These are phyloP conservation scores for Cercospora sojina DNA, from an alignment of 2,329 filamentous ascomycete genomes.

Conservation along the genomic window DNA sequence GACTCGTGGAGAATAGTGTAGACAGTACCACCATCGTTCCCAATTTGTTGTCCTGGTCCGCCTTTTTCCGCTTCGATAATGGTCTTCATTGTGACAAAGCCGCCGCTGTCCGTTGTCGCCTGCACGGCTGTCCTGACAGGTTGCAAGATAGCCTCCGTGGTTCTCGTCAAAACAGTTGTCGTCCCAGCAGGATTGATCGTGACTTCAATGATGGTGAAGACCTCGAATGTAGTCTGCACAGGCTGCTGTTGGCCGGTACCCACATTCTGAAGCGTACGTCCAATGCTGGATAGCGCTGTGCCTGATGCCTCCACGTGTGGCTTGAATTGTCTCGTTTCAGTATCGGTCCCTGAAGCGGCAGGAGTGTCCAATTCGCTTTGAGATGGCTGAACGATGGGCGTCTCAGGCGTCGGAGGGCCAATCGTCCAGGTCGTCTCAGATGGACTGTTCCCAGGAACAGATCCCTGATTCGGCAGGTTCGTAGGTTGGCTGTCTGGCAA, in stretches of 20 bases:
- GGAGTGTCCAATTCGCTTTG: background rate
- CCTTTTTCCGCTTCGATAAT: background rate
- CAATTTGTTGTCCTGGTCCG: background rate
- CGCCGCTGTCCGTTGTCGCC: background rate
- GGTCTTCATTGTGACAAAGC: constrained; percentile 5
- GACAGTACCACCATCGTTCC: background rate
- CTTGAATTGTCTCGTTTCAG: background rate
- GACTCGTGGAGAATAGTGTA: constrained; percentile 4
- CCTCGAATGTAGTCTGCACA: background rate
- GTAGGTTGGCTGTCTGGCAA: constrained; percentile 5
- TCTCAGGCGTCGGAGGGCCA: background rate
- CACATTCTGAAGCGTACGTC: background rate
- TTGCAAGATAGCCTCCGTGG: constrained; percentile 2
- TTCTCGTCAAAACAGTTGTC: background rate
- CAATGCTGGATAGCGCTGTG: background rate
- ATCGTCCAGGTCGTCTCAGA: constrained; percentile 2
- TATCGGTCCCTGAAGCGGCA: background rate
- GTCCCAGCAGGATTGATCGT: background rate
- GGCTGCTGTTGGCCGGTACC: background rate
- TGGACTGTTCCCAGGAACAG: background rate
- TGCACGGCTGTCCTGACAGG: background rate
- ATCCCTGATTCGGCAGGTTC: background rate
- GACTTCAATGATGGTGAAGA: constrained; percentile 7
- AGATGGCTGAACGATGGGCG: background rate
- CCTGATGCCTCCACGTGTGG: background rate